Evolutionary conservation across 2,329 filamentous ascomycete species (phyloP).

Genomic region (Metarhizium humberi): DNA sequence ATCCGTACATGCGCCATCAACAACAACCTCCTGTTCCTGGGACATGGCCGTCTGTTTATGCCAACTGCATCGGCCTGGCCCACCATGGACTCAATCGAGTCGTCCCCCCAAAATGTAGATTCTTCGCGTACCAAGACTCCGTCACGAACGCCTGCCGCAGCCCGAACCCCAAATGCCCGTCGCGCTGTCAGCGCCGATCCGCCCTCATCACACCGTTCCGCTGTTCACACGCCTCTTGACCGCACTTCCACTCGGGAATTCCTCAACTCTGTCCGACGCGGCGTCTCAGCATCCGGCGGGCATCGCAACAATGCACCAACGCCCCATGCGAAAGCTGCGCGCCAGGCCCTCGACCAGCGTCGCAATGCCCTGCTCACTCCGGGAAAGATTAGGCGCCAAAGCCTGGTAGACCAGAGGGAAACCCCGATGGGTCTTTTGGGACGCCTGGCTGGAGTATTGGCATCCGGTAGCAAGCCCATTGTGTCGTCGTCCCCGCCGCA

Average conservation of each 20-base stretch:
- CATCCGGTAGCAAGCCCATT: constrained; percentile 35
- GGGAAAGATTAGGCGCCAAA: constrained; percentile 47
- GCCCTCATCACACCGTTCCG: constrained; percentile 26
- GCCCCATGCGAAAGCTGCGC: constrained; percentile 53
- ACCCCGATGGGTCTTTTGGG: constrained; percentile 45
- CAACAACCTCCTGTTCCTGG: background rate
- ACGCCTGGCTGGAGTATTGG: constrained; percentile 44
- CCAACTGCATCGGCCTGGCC: background rate
- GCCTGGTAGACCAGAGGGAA: constrained; percentile 45
- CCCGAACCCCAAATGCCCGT: constrained; percentile 14
- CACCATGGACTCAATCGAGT: background rate
- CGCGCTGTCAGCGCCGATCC: constrained; percentile 25
- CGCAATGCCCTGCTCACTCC: constrained; percentile 52
- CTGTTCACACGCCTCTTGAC: constrained; percentile 33
- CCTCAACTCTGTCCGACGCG: constrained; percentile 28
- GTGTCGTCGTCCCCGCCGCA: constrained; percentile 33
- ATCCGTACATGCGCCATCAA: too few relatives aligned
- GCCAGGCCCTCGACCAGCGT: constrained; percentile 47
- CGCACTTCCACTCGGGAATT: constrained; percentile 25
- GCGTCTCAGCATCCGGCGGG: constrained; percentile 35
- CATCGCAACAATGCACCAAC: constrained; percentile 38
- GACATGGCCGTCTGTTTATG: constrained; percentile 1
- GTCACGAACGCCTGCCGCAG: constrained; percentile 14
- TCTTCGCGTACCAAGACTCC: constrained; percentile 4
- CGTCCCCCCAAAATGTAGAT: background rate